Evolutionary conservation across 2,329 filamentous ascomycete species (phyloP).

Genomic region (Monosporascus sp.): DNA sequence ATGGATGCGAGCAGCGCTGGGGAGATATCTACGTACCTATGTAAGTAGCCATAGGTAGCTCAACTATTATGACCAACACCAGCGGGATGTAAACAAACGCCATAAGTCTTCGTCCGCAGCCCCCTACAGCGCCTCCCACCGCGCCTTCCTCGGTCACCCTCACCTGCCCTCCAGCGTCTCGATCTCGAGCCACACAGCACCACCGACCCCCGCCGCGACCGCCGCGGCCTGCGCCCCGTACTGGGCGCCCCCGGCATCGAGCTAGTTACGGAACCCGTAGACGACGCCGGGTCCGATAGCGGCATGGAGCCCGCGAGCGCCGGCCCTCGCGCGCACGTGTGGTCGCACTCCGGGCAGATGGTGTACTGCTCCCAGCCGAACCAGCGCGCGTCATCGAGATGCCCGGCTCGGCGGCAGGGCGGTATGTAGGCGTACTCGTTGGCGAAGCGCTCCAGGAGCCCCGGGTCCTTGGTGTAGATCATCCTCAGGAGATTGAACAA

Average conservation of each 20-base stretch:
- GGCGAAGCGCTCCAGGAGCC: background rate
- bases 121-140: too few relatives aligned
- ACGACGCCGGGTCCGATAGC: background rate
- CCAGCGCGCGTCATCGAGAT: background rate
- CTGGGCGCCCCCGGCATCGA: background rate
- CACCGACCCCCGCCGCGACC: background rate
- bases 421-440: background rate
- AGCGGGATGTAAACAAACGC: too few relatives aligned
- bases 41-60: too few relatives aligned
- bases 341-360: background rate
- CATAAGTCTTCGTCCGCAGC: too few relatives aligned
- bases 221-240: background rate
- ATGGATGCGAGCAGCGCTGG: too few relatives aligned
- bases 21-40: too few relatives aligned
- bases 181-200: background rate
- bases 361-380: background rate
- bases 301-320: background rate
- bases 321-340: background rate
- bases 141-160: background rate
- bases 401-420: background rate
- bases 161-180: background rate
- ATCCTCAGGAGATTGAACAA: background rate
- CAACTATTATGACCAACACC: too few relatives aligned
- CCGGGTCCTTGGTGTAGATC: background rate
- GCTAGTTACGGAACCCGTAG: background rate